Evolutionary conservation across 148 eudicot species (phyloP), one percentile per base, ranked within the genome.

Genomic region (Linanthus parryae): DNA sequence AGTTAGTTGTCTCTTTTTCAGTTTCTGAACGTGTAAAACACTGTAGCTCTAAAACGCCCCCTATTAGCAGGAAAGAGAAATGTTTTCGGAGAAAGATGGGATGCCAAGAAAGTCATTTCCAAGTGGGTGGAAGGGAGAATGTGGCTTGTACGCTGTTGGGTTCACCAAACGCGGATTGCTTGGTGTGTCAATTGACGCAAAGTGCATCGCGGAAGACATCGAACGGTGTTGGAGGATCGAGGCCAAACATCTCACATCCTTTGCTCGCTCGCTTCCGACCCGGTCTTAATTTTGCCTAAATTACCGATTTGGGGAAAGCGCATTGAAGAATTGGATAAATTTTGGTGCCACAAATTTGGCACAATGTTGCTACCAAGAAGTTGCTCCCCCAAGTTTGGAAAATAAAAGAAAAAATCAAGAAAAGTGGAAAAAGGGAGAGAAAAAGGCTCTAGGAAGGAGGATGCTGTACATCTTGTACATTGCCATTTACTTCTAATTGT

Each of bases 121-220:
- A 8, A 69, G 80, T 33, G 83, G 91, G 21, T 83, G 91, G 91
- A 83, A 83, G 80, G 91, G 91, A 5, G 80, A 83, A n/a, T 37
- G 28, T 12, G 91, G 91, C 19, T 57, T 83, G 23, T 83, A 80
- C 22, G 91, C 91, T 0, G 83, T 83, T 3, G 91, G 91, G 51
- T 80, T 80, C 68, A 83, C 91, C 5, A 83, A 77, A 50, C 83
- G 83, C 8, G 91, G 91, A 14, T 69, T 83, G 44, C 73, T 76
- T 41, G 91, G 91, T 47, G 69, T 86, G 18, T 83, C 86, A 2
- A 63, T 83, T 51, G 91, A 83, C 47, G 86, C 91, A 18, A 72
- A 53, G 59, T 66, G 48, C 46, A 77, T 83, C 5, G 83, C 91
- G 3, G 74, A 70, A 44, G 91, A 83, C 29, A 69, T 83, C 23